phyloP scores from a whole-genome alignment of 2,329 filamentous ascomycete genomes.

The Rasamsonia emersonii region DNA sequence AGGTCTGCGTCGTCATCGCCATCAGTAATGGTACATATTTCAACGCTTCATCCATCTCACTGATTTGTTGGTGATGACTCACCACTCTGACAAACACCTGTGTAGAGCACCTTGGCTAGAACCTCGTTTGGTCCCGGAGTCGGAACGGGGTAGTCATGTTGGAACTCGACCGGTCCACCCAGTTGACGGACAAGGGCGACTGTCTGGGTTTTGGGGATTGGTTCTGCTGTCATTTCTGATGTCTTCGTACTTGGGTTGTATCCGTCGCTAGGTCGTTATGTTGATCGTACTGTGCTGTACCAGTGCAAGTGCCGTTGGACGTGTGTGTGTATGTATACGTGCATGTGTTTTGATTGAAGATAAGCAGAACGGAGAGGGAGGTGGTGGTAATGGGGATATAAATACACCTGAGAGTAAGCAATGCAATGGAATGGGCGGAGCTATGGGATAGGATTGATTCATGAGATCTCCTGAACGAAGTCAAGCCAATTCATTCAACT shows the following conservation, averaged over 20 bases:
- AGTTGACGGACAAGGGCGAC: slow-evolving; percentile 35
- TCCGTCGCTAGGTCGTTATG: too few species aligned
- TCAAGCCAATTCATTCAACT: too few species aligned
- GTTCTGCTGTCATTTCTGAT: slow-evolving; percentile 1
- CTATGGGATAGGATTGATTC: too few species aligned
- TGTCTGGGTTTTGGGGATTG: slow-evolving; percentile 24
- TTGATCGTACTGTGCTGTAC: too few species aligned
- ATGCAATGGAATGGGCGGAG: too few species aligned
- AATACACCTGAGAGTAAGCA: too few species aligned
- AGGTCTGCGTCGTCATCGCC: slow-evolving; percentile 21
- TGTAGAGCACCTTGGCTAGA: slow-evolving; percentile 38
- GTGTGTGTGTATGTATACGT: too few species aligned
- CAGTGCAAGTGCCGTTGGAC: too few species aligned
- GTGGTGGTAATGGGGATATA: too few species aligned
- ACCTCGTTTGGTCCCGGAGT: slow-evolving; percentile 33
- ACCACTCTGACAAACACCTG: slow-evolving; percentile 39
- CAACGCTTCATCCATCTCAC: not conserved
- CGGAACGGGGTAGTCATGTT: slow-evolving; percentile 34
- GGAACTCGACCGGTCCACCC: slow-evolving; percentile 33
- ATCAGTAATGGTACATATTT: not conserved
- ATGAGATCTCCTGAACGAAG: too few species aligned
- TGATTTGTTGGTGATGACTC: slow-evolving; percentile 7
- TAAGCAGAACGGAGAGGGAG: too few species aligned
- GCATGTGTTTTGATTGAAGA: too few species aligned
- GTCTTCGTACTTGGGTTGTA: not conserved